Evolutionary conservation across 2,329 filamentous ascomycete genomes (phyloP), one percentile per base, ranked within the genome.

Genomic region (Tolypocladium capitatum): DNA sequence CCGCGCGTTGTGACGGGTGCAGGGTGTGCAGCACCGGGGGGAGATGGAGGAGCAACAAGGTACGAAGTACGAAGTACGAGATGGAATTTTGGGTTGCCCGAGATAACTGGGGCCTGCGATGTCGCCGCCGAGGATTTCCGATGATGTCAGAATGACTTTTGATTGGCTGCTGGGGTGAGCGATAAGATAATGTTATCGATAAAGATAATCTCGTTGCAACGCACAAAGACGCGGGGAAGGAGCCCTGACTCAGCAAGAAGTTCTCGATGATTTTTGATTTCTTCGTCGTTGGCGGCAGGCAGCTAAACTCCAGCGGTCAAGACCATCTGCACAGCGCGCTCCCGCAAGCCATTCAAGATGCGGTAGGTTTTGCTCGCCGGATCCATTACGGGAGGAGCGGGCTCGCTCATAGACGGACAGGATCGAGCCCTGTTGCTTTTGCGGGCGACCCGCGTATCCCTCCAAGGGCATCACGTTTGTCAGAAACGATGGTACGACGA

Each of bases 391-490:
- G 1, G 1, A 7, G 14, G 21, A 28, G 1, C 14, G 21, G 8
- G 36, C 20, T 28, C 10, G 30, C 47, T 46, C 7, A 46, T 21
- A 18, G 35, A 20, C 10, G 13, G 27, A 30, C 48, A 69, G 67
- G 60, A 69, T 71, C 59, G 68, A 71, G 53, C 65, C 66, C 41
- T 71, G 68, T 57, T 70, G 66, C 55, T 71, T 70, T 50, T 71
- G 68, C 62, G 66, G 65, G 57, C 65, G 72, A 54, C 72, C 72
- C 56, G 67, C 71, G 47, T 76, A 74, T 58, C 73, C 73, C 41
- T 72, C 69, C 64, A 80, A 78, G 63, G 74, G 75, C 52, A 78
- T 78, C 43, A 67, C 64, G 21, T 74, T 74, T 58, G 67, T 72
- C 50, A 65, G 72, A 47, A 74, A 74, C 55, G 72, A 75, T 61